A percentile compares a stretch with the other conserved stretches of the same genome.
phyloP scores from a whole-genome alignment of 441 rosid genomes.

The Aleurites moluccanus region DNA sequence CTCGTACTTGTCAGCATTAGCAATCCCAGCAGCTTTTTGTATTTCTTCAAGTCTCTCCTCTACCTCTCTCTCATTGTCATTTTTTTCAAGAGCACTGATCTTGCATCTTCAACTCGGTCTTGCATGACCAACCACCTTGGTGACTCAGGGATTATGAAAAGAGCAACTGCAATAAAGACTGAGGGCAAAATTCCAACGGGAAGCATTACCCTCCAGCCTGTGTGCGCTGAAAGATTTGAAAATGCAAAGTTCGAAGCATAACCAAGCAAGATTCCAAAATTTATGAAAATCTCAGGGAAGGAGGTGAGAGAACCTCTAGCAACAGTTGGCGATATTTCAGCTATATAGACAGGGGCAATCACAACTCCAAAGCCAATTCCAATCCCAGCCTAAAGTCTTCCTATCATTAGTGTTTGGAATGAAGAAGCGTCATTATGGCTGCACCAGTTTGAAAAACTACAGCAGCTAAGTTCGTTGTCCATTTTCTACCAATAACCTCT shows the following conservation, averaged over 20 bases:
- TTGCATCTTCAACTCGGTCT: conserved; percentile 68
- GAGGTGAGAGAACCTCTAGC: conserved; percentile 76
- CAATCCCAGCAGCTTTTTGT: conserved; percentile 53
- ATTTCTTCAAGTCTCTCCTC: conserved; percentile 81
- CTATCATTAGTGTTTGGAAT: conserved; percentile 63
- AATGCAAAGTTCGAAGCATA: conserved; percentile 87
- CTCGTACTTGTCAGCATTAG: conserved; percentile 41
- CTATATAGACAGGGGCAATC: conserved; percentile 88
- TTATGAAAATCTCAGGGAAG: conserved; percentile 81
- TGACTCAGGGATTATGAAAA: conserved; percentile 83
- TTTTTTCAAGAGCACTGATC: conserved; percentile 63
- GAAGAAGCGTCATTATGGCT: conserved; percentile 82
- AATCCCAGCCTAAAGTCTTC: conserved; percentile 72
- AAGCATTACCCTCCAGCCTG: conserved; percentile 87
- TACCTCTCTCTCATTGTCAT: conserved; percentile 60
- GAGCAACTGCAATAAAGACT: conserved; percentile 61
- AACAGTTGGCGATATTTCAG: conserved; percentile 75
- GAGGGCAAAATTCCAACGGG: conserved; percentile 86
- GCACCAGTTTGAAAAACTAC: conserved; percentile 72
- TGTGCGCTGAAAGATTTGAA: conserved; percentile 63
- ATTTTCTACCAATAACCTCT: conserved; percentile 74
- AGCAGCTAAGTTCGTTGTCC: conserved; percentile 92
- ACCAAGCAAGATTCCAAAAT: conserved; percentile 81
- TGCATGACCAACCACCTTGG: conserved; percentile 88
- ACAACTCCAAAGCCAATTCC: conserved; percentile 85